A percentile compares a stretch with the other conserved stretches of the same genome.
Conservation (phyloP, 2,329 filamentous ascomycete species). For the Aspergillus thermomutatus region DNA sequence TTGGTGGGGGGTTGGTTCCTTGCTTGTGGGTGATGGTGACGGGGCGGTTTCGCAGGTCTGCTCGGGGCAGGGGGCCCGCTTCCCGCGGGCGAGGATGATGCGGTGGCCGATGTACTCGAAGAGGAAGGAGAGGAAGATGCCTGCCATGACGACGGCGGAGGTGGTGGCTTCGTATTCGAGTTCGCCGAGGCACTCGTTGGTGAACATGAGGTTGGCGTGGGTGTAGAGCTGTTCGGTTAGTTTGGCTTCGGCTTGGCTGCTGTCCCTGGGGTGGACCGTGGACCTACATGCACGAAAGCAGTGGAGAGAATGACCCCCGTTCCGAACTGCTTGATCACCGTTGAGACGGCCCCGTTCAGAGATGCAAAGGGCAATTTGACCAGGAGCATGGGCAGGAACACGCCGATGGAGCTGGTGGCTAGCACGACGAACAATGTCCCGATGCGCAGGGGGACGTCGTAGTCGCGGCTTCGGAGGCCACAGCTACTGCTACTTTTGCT, state of each 20-base stretch:
- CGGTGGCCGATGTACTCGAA: constrained; percentile 66
- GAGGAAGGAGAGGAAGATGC: constrained; percentile 68
- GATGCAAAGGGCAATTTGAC: constrained; percentile 55
- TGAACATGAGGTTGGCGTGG: constrained; percentile 70
- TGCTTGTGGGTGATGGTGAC: constrained; percentile 2
- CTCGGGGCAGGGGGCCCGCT: neutral
- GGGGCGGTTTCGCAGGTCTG: neutral
- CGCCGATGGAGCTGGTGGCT: constrained; percentile 64
- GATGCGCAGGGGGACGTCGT: constrained; percentile 66
- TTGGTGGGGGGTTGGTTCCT: constrained; percentile 2
- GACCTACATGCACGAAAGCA: constrained; percentile 38
- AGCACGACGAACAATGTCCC: constrained; percentile 72
- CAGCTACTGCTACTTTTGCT: constrained; percentile 39
- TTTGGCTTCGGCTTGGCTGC: neutral
- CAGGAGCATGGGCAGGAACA: constrained; percentile 65
- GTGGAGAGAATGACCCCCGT: constrained; percentile 41
- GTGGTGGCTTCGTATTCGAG: constrained; percentile 67
- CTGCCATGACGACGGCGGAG: constrained; percentile 69
- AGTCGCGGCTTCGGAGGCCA: constrained; percentile 51
- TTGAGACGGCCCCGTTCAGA: constrained; percentile 51
- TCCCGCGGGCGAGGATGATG: constrained; percentile 40
- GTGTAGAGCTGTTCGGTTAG: constrained; percentile 59
- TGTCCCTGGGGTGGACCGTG: neutral
- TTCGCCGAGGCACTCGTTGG: constrained; percentile 64
- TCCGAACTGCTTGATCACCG: constrained; percentile 61